Evolutionary conservation across 1,139 yeast genomes (phyloP).

Genomic region (Suhomyces maxii): DNA sequence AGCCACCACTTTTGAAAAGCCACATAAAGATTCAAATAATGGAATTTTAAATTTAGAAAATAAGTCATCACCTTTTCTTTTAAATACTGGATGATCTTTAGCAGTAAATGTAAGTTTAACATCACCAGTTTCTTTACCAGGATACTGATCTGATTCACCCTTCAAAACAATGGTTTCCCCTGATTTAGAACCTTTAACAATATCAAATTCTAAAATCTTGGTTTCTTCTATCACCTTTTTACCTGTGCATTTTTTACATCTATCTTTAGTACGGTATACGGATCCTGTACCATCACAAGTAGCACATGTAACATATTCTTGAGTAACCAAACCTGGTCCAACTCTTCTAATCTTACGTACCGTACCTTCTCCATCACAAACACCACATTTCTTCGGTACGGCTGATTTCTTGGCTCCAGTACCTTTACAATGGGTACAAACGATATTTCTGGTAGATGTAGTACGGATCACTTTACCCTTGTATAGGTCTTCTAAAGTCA

Average conservation of each 20-base stretch:
- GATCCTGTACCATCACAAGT: constrained; percentile 75
- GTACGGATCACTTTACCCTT: constrained; percentile 80
- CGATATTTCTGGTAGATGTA: constrained; percentile 67
- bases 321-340: constrained; percentile 76
- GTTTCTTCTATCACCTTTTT: constrained; percentile 61
- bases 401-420: constrained; percentile 71
- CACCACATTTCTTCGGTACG: constrained; percentile 53
- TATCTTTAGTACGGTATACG: constrained; percentile 61
- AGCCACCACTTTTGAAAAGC: constrained; percentile 68
- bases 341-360: constrained; percentile 61
- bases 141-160: constrained; percentile 77
- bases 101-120: constrained; percentile 62
- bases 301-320: constrained; percentile 62
- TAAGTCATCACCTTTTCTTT: constrained; percentile 64
- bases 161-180: constrained; percentile 62
- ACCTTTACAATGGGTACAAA: constrained; percentile 75
- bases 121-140: constrained; percentile 78
- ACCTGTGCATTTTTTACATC: constrained; percentile 78
- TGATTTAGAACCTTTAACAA: constrained; percentile 66
- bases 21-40: constrained; percentile 79
- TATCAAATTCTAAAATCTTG: constrained; percentile 74
- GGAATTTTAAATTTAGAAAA: constrained; percentile 61
- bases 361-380: constrained; percentile 75
- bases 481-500: constrained; percentile 74
- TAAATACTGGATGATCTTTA: constrained; percentile 46